Base-by-base conservation (phyloP, 176 grass and related monocot genomes). In the Chrysopogon serrulatus region DNA sequence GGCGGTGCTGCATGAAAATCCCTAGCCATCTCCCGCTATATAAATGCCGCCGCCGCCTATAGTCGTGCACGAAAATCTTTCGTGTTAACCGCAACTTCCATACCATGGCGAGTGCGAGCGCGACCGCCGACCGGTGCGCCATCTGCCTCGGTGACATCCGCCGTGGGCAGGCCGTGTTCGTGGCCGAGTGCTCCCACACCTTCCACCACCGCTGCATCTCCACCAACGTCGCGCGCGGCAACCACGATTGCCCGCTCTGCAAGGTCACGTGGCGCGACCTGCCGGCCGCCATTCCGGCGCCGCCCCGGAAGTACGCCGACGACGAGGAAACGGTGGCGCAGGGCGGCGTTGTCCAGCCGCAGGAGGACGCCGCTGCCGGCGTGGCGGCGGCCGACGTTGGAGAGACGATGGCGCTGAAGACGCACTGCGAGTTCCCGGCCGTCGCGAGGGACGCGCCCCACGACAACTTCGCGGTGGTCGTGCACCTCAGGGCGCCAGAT, bases 161-260 rank as follows among this genome's bases (percentile, higher is more conserved):
- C 64, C 64, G 64, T 7, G 32, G 70, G 31, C 81, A 79, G 77
- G 47, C 72, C 30, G 18, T 54, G 5, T 34, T 74, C 72, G 48
- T 49, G 28, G 72, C 72, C 28, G 72, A 74, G 30, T 74, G 72
- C 45, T 74, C 72, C 47, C 72, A 75, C 72, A 34, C 11, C 19
- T 54, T 75, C 47, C 72, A 75, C 47, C 72, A 54, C 72, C 47
- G 19, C 19, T 75, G 71, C 71, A 51, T 33, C 71, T 74, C 31
- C 72, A 5, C n/a, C 47, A 54, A 10, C 31, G 19, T 32, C 10
- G 32, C 31, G 3, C 47, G 24, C 6, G 74, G 74, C 33, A 36
- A 57, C 74, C 74, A 23, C 51, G 23, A 60, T 23, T 77, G 74
- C 74, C 74, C 53, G 34, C 33, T 66, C 63, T 66, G 31, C 32